Evolutionary conservation across 257 asterid species (phyloP).

Genomic region (Agastache rugosa): DNA sequence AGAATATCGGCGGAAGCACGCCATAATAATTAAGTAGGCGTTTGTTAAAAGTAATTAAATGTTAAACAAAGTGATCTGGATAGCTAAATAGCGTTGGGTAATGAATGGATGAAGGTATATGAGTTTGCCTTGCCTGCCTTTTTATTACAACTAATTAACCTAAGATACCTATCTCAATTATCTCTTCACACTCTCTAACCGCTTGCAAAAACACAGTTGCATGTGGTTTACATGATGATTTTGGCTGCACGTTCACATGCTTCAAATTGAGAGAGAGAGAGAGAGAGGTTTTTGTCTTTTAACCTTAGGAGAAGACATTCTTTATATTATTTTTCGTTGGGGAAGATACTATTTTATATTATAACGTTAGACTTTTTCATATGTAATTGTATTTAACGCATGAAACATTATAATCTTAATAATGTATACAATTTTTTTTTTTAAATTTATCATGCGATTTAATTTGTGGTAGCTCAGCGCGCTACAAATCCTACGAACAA

Average conservation of each 20-base stretch:
- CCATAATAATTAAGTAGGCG: slow-evolving; percentile 9
- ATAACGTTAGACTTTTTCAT: no score
- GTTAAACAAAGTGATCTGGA: slow-evolving; percentile 1
- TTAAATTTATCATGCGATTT: no score
- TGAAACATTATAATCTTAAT: no score
- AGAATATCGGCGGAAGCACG: neutral
- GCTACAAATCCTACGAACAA: no score
- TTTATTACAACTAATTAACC: slow-evolving; percentile 34
- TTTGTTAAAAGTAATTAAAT: slow-evolving; percentile 30
- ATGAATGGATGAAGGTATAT: slow-evolving; percentile 16
- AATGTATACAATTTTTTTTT: no score
- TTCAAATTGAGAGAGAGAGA: neutral
- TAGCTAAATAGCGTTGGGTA: slow-evolving; percentile 2
- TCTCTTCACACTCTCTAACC: slow-evolving; percentile 40
- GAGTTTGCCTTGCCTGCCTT: slow-evolving; percentile 18
- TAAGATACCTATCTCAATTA: slow-evolving; percentile 21
- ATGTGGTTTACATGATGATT: slow-evolving; percentile 55
- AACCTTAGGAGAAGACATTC: neutral
- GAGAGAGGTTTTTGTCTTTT: neutral
- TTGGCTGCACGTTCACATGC: slow-evolving; percentile 60
- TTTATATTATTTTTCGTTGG: no score
- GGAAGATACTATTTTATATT: no score
- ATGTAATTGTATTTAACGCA: no score
- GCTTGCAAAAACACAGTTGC: slow-evolving; percentile 31
- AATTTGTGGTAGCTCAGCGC: no score